Conservation (phyloP, 805 yeast species). For the Yarrowia alimentaria region DNA sequence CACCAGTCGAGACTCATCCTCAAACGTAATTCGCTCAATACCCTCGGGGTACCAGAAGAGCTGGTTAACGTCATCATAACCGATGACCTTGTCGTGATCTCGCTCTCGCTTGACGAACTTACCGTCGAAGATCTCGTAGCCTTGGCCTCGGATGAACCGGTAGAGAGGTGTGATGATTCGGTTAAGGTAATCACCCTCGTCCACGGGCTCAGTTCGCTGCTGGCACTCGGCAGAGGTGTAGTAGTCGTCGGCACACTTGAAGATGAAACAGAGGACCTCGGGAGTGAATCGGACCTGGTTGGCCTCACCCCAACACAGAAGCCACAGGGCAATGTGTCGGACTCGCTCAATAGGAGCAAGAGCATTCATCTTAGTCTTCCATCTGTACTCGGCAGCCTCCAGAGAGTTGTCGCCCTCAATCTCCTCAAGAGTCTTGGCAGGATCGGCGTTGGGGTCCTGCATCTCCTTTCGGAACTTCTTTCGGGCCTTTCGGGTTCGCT, state of each 20-base stretch:
- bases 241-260: conserved; percentile 92
- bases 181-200: conserved; percentile 77
- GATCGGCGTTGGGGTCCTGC: conserved; percentile 50
- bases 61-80: conserved; percentile 98
- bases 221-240: conserved; percentile 85
- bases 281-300: conserved; percentile 86
- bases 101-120: conserved; percentile 59
- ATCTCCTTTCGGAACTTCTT: conserved; percentile 47
- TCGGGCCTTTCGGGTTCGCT: conserved; percentile 49
- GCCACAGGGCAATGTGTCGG: conserved; percentile 61
- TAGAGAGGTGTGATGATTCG: conserved; percentile 90
- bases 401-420: conserved; percentile 64
- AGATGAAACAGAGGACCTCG: conserved; percentile 88
- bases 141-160: conserved; percentile 64
- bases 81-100: conserved; percentile 60
- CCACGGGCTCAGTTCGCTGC: conserved; percentile 52
- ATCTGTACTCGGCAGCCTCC: conserved; percentile 77
- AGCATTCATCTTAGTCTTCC: conserved; percentile 65
- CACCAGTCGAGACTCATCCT: conserved; percentile 87
- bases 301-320: conserved; percentile 75
- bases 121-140: conserved; percentile 56
- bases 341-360: conserved; percentile 57
- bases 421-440: conserved; percentile 60
- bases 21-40: conserved; percentile 84
- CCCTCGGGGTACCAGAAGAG: conserved; percentile 99